phyloP scores from a whole-genome alignment of 352 stramenopile species.

The Phytophthora pseudosyringae region DNA sequence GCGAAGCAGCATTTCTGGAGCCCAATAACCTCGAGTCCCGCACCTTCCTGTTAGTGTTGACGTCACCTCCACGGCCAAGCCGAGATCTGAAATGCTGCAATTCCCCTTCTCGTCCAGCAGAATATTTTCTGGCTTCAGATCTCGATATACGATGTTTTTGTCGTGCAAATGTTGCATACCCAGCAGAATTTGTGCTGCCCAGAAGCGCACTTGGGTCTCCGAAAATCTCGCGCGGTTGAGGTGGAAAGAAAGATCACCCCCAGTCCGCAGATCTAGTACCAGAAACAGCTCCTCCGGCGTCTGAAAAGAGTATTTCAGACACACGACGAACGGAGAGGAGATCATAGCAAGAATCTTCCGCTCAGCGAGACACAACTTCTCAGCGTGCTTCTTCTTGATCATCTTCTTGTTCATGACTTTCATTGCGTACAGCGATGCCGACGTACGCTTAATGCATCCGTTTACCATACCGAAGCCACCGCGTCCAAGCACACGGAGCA shows the following conservation, averaged over 20 bases:
- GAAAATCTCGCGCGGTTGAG: conserved; percentile 76
- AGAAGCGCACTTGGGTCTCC: conserved; percentile 81
- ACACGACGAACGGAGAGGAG: conserved; percentile 94
- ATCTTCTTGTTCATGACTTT: conserved; percentile 91
- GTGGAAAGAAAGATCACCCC: conserved; percentile 95
- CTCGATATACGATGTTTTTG: conserved; percentile 92
- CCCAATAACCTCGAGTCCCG: conserved; percentile 92
- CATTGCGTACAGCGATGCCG: conserved; percentile 82
- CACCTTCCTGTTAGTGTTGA: conserved; percentile 79
- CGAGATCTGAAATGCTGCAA: conserved; percentile 96
- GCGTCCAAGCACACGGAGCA: conserved; percentile 95
- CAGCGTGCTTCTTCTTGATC: conserved; percentile 93
- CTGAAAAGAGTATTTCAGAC: conserved; percentile 97
- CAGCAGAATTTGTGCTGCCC: conserved; percentile 79
- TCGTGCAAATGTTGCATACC: conserved; percentile 86
- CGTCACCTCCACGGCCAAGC: conserved; percentile 95
- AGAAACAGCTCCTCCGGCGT: conserved; percentile 96
- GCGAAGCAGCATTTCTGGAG: conserved; percentile 96
- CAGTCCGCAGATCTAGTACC: conserved; percentile 96
- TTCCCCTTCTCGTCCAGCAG: conserved; percentile 94
- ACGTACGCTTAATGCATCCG: conserved; percentile 95
- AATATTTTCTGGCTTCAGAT: conserved; percentile 93
- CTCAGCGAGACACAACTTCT: conserved; percentile 80
- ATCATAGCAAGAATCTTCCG: conserved; percentile 81
- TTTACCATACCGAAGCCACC: conserved; percentile 98